phyloP scores from a whole-genome alignment of 176 grass and related monocot species.

The Triticum turgidum region DNA sequence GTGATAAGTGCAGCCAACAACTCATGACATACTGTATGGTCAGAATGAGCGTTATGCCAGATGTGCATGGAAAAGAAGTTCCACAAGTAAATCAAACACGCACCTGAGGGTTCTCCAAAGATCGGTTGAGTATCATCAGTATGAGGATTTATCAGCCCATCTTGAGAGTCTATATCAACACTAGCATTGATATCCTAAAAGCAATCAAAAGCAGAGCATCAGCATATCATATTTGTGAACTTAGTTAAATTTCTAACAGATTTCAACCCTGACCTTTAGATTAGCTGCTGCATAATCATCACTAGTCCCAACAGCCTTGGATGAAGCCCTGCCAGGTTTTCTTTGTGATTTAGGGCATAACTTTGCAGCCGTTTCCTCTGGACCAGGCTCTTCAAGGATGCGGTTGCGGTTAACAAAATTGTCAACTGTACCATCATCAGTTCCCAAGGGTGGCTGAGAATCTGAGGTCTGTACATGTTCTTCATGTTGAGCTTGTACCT shows the following conservation, averaged over 20 bases:
- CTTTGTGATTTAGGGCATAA: not conserved
- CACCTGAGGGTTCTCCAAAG: conserved; percentile 23
- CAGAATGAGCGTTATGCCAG: not conserved
- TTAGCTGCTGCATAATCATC: not conserved
- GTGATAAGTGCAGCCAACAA: not conserved
- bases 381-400: conserved; percentile 16
- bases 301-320: conserved; percentile 3
- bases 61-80: not conserved
- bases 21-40: not conserved
- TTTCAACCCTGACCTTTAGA: not conserved
- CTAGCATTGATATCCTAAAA: conserved; percentile 27
- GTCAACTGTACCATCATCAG: not conserved
- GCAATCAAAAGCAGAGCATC: not conserved
- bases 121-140: not conserved
- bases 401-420: not conserved
- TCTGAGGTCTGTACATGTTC: not conserved
- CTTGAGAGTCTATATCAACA: conserved; percentile 27
- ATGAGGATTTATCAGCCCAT: conserved; percentile 10
- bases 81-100: not conserved
- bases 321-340: conserved; percentile 17
- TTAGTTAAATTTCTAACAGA: not conserved
- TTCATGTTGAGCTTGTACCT: not conserved
- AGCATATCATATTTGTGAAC: not conserved
- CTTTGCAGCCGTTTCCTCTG: conserved; percentile 20
- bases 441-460: conserved; percentile 28